Evolutionary conservation across 805 yeast species (phyloP).

Genomic region (Candida ponderosae): DNA sequence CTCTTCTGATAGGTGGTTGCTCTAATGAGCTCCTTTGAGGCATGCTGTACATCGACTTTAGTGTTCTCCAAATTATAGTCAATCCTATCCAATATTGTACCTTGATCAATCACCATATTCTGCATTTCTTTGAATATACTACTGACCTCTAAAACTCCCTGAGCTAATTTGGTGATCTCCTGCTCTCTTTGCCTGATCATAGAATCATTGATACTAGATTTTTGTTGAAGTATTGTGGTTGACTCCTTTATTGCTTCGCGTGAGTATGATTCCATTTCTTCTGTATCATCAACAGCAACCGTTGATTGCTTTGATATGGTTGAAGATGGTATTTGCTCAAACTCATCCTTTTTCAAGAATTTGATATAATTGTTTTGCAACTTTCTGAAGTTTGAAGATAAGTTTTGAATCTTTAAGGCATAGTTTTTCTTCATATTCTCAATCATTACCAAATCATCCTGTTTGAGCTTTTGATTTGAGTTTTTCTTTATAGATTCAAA

Average conservation of each 20-base stretch:
- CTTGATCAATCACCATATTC: conserved; percentile 87
- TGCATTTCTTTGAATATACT: conserved; percentile 93
- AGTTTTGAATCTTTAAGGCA: conserved; percentile 77
- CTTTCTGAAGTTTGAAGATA: conserved; percentile 72
- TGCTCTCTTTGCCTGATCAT: conserved; percentile 68
- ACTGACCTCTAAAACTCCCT: conserved; percentile 88
- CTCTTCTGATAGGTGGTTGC: conserved; percentile 82
- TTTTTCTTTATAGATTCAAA: conserved; percentile 38
- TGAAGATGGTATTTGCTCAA: conserved; percentile 33
- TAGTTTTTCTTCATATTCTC: conserved; percentile 77
- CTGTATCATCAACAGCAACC: conserved; percentile 25
- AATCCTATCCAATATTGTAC: conserved; percentile 86
- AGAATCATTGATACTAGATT: conserved; percentile 28
- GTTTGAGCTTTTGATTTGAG: conserved; percentile 21
- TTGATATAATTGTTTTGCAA: conserved; percentile 86
- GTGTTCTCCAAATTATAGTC: conserved; percentile 86
- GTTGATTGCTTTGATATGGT: conserved; percentile 12
- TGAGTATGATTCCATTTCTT: conserved; percentile 42
- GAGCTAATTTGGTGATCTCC: conserved; percentile 86
- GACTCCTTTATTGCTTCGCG: conserved; percentile 45
- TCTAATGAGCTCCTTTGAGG: conserved; percentile 67
- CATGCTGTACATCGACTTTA: conserved; percentile 64
- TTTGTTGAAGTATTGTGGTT: conserved; percentile 26
- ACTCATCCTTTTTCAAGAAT: conserved; percentile 75
- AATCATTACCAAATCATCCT: conserved; percentile 53